These are phyloP conservation scores for Anthracocystis setariae DNA, from an alignment of 1,284 basidiomycete species.

Conservation along the genomic window DNA sequence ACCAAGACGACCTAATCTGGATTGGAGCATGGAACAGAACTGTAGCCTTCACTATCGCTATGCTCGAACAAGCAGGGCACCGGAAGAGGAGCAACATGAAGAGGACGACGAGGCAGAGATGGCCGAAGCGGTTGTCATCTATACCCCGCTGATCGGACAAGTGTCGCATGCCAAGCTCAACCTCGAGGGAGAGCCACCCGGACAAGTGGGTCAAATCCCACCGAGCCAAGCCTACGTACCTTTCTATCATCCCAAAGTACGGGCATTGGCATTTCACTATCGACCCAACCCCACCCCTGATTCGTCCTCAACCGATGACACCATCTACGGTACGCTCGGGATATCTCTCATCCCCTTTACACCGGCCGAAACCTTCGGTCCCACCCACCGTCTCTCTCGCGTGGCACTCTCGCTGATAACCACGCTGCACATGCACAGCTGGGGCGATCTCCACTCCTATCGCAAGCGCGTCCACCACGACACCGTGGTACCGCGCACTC, in stretches of 20 bases:
- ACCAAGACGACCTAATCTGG: slow-evolving; percentile 43
- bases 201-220: background rate
- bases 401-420: slow-evolving; percentile 84
- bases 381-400: slow-evolving; percentile 76
- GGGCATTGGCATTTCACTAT: slow-evolving; percentile 58
- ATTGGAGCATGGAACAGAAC: slow-evolving; percentile 48
- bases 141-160: slow-evolving; percentile 34
- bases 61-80: background rate
- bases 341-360: slow-evolving; percentile 71
- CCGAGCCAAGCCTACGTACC: slow-evolving; percentile 44
- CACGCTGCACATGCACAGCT: slow-evolving; percentile 83
- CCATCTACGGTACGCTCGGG: slow-evolving; percentile 64
- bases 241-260: slow-evolving; percentile 65
- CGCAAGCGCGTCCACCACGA: slow-evolving; percentile 88
- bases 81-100: background rate
- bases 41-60: slow-evolving; percentile 32
- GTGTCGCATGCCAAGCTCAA: slow-evolving; percentile 22
- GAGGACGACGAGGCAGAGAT: slow-evolving; percentile 12
- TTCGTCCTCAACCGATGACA: background rate
- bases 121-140: slow-evolving; percentile 37
- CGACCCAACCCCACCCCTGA: background rate
- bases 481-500: slow-evolving; percentile 77
- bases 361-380: slow-evolving; percentile 10
- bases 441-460: slow-evolving; percentile 82
- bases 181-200: background rate